These are phyloP conservation scores for Aspergillus coremiiformis DNA, from an alignment of 495 filamentous ascomycete species.

Conservation along the genomic window DNA sequence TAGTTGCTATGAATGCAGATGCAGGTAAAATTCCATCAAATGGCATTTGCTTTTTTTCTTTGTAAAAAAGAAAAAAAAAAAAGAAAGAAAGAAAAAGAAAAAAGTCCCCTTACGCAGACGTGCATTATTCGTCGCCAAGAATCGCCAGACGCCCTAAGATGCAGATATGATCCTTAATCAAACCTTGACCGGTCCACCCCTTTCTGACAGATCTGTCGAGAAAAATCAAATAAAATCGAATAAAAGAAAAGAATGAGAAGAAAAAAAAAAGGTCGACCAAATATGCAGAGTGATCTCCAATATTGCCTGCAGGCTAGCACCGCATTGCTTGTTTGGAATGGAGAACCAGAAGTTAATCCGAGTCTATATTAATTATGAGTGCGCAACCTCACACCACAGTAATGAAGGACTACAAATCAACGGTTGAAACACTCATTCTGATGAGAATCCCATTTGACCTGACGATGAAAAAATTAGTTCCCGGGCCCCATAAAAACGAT, in stretches of 20 bases:
- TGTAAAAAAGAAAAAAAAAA: no score
- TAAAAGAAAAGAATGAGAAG: no score
- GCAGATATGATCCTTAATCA: constrained; percentile 40
- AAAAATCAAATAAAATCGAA: no score
- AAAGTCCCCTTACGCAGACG: constrained; percentile 9
- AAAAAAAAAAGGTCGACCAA: not conserved
- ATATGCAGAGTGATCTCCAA: not conserved
- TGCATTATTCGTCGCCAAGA: constrained; percentile 32
- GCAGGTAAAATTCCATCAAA: no score
- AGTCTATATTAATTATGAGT: not conserved
- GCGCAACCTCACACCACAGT: not conserved
- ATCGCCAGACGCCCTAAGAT: constrained; percentile 27
- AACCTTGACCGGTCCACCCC: constrained; percentile 37
- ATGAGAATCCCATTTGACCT: constrained; percentile 9
- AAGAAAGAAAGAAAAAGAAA: no score
- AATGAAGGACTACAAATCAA: not conserved
- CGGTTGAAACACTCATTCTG: constrained; percentile 10
- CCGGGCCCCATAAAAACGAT: constrained; percentile 10
- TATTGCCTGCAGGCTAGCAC: not conserved
- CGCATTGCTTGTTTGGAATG: not conserved
- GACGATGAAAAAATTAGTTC: constrained; percentile 8
- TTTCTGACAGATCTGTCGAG: constrained; percentile 13
- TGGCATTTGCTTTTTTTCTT: not conserved
- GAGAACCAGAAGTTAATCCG: not conserved
- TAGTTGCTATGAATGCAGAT: no score